Percentiles rank a stretch among this genome's conserved stretches.
These are phyloP conservation scores for Neoboletus brunneissimus DNA, from an alignment of 768 basidiomycete species.

Conservation along the genomic window DNA sequence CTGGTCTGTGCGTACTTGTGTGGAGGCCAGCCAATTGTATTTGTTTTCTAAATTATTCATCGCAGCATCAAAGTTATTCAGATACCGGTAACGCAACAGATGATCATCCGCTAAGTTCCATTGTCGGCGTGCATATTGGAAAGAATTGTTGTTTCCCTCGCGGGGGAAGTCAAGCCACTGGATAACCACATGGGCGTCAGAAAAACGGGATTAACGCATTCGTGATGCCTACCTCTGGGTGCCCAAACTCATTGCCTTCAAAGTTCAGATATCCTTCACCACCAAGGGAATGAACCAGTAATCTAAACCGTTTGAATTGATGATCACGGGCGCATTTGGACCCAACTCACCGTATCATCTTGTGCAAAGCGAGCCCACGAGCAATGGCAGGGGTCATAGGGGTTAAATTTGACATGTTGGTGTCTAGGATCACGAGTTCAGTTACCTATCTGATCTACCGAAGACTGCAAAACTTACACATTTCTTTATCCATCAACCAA, in stretches of 20 bases:
- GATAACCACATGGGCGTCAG: neutral
- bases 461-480: conserved; percentile 66
- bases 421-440: conserved; percentile 49
- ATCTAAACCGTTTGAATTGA: conserved; percentile 40
- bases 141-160: conserved; percentile 92
- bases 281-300: conserved; percentile 88
- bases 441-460: neutral
- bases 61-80: conserved; percentile 89
- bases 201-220: neutral
- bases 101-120: conserved; percentile 92
- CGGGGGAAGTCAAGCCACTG: conserved; percentile 99
- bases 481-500: conserved; percentile 99
- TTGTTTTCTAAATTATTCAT: conserved; percentile 87
- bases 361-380: conserved; percentile 90
- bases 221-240: conserved; percentile 71
- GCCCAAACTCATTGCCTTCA: conserved; percentile 97
- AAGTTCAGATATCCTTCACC: conserved; percentile 99
- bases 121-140: conserved; percentile 94
- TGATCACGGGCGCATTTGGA: neutral
- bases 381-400: conserved; percentile 82
- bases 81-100: conserved; percentile 85
- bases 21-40: conserved; percentile 79
- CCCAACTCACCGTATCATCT: conserved; percentile 83
- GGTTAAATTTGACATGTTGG: conserved; percentile 88
- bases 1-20: conserved; percentile 53